These are phyloP conservation scores for Aspergillus cavernicola DNA, from an alignment of 495 filamentous ascomycete genomes.

Conservation along the genomic window DNA sequence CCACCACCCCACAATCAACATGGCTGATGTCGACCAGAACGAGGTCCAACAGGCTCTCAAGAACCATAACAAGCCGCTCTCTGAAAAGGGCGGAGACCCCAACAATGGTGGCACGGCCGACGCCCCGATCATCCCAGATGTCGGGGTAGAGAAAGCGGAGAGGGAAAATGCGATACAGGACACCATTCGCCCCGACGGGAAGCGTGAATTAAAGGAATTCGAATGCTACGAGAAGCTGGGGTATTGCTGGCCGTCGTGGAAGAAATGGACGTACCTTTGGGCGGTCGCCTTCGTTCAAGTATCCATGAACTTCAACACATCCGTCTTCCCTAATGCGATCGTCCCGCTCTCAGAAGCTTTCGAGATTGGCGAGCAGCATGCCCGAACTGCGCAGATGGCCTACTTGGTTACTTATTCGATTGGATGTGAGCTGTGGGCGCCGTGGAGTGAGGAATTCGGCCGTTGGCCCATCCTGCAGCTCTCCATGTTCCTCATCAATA, in stretches of 20 bases:
- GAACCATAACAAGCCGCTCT: neutral
- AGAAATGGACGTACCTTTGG: slow-evolving; percentile 71
- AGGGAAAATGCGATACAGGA: neutral
- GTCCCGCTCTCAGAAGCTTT: slow-evolving; percentile 57
- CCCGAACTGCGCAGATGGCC: slow-evolving; percentile 60
- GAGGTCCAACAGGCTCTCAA: neutral
- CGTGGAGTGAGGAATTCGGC: slow-evolving; percentile 74
- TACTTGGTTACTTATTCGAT: slow-evolving; percentile 73
- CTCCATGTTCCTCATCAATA: slow-evolving; percentile 65
- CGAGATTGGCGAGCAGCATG: slow-evolving; percentile 57
- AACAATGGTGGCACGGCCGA: neutral
- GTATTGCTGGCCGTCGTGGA: slow-evolving; percentile 58
- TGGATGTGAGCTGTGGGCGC: slow-evolving; percentile 78
- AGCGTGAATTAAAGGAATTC: slow-evolving; percentile 59
- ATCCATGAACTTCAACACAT: slow-evolving; percentile 69
- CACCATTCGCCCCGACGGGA: slow-evolving; percentile 31
- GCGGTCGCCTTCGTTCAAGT: slow-evolving; percentile 71
- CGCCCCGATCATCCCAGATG: neutral
- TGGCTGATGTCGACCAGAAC: neutral
- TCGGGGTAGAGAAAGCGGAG: neutral
- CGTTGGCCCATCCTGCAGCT: slow-evolving; percentile 68
- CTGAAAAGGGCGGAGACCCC: neutral
- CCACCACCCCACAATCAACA: no score
- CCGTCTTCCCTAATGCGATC: slow-evolving; percentile 40
- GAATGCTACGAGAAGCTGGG: slow-evolving; percentile 64